A percentile compares a stretch with the other conserved stretches of the same genome.
These are phyloP conservation scores for Thermochaetoides thermophila DNA, from an alignment of 495 filamentous ascomycete genomes.

Conservation along the genomic window DNA sequence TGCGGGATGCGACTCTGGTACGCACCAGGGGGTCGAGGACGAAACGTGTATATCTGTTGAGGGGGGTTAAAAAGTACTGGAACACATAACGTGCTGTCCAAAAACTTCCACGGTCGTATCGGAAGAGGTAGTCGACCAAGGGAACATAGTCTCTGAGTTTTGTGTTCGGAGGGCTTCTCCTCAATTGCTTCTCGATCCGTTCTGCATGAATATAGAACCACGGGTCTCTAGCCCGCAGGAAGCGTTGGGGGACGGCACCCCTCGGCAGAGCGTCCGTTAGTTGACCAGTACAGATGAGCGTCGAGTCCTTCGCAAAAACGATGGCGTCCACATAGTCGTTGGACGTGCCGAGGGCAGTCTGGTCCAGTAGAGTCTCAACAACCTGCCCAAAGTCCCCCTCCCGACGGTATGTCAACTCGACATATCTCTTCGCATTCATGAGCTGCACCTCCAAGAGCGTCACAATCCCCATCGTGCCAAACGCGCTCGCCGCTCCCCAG, in stretches of 20 bases:
- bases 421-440: constrained; percentile 37
- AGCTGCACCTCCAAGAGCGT: constrained; percentile 42
- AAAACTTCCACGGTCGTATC: constrained; percentile 46
- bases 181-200: constrained; percentile 1
- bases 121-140: constrained; percentile 39
- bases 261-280: constrained; percentile 29
- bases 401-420: constrained; percentile 40
- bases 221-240: constrained; percentile 33
- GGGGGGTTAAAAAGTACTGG: constrained; percentile 36
- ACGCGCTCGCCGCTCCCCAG: constrained; percentile 37
- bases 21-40: constrained; percentile 40
- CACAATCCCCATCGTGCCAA: constrained; percentile 41
- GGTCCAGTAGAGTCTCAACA: constrained; percentile 18
- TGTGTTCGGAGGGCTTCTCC: neutral
- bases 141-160: constrained; percentile 30
- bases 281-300: constrained; percentile 37
- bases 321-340: constrained; percentile 35
- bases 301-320: constrained; percentile 34
- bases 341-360: constrained; percentile 10
- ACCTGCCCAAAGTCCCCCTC: constrained; percentile 29
- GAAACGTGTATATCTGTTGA: constrained; percentile 35
- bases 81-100: constrained; percentile 41
- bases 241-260: constrained; percentile 20
- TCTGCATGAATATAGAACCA: constrained; percentile 40
- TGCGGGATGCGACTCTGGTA: constrained; percentile 43